A percentile compares a stretch with the other conserved stretches of the same genome.
phyloP scores from a whole-genome alignment of 2,329 filamentous ascomycete species.

The Pestalotiopsis sp. region DNA sequence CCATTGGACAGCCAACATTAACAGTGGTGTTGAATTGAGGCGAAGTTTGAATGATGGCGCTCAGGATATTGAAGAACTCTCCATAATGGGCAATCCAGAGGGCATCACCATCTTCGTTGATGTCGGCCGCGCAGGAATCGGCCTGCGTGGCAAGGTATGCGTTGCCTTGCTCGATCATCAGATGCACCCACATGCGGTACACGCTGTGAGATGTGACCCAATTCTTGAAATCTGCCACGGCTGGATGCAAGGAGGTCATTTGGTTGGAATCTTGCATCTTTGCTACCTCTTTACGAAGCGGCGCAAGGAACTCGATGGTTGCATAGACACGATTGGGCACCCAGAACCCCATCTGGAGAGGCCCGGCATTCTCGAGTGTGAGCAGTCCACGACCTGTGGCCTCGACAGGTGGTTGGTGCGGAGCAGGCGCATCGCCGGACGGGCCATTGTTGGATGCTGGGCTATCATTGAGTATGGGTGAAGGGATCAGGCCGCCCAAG shows the following conservation, averaged over 20 bases:
- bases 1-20: background rate
- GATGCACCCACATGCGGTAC: background rate
- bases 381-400: background rate
- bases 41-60: background rate
- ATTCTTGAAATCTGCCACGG: background rate
- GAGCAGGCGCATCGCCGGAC: background rate
- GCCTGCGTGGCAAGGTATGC: background rate
- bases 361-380: background rate
- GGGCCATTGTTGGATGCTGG: background rate
- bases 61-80: background rate
- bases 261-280: background rate
- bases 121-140: background rate
- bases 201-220: background rate
- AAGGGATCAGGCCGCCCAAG: background rate
- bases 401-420: background rate
- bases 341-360: background rate
- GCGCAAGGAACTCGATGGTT: background rate
- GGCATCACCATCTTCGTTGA: background rate
- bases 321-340: background rate
- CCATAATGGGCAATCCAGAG: background rate
- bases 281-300: background rate
- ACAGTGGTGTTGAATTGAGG: background rate
- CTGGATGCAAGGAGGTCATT: background rate
- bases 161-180: background rate
- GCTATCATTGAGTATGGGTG: background rate